Evolutionary conservation across 2,329 filamentous ascomycete genomes (phyloP).

Genomic region (Talaromyces sp.): DNA sequence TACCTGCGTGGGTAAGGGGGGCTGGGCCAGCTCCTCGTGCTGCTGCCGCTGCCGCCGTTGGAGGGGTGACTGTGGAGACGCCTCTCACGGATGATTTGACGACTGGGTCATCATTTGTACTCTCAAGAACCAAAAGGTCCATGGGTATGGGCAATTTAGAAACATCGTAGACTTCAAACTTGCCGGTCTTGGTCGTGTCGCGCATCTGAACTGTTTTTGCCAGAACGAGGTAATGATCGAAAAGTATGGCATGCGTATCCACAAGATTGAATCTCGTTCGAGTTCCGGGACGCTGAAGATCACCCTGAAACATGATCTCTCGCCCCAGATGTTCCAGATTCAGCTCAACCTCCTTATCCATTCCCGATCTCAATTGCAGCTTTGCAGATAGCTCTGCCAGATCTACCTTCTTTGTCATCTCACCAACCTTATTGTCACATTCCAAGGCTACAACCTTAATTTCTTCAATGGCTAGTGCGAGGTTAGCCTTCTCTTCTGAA

Average conservation of each 20-base stretch:
- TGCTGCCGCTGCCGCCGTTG: conserved; percentile 38
- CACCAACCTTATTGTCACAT: conserved; percentile 86
- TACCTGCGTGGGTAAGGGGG: conserved; percentile 60
- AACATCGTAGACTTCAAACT: conserved; percentile 81
- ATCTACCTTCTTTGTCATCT: conserved; percentile 85
- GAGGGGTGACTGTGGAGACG: conserved; percentile 56
- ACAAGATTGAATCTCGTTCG: conserved; percentile 88
- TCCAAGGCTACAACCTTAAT: conserved; percentile 84
- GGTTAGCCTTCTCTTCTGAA: conserved; percentile 81
- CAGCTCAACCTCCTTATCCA: conserved; percentile 73
- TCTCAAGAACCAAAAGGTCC: conserved; percentile 89
- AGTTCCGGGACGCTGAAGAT: conserved; percentile 79
- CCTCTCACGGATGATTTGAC: conserved; percentile 72
- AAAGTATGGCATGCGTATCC: conserved; percentile 86
- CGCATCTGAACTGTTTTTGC: conserved; percentile 69
- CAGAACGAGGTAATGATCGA: conserved; percentile 93
- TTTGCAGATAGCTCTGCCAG: conserved; percentile 79
- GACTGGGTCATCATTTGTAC: conserved; percentile 84
- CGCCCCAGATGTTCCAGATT: conserved; percentile 92
- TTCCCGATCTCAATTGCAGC: conserved; percentile 77
- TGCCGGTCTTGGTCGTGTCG: conserved; percentile 66
- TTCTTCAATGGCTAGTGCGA: conserved; percentile 80
- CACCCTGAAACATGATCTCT: conserved; percentile 81
- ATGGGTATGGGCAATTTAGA: conserved; percentile 94
- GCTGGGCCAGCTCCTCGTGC: conserved; percentile 43